phyloP scores from a whole-genome alignment of 345 rosid species.

The Turnera subulata region DNA sequence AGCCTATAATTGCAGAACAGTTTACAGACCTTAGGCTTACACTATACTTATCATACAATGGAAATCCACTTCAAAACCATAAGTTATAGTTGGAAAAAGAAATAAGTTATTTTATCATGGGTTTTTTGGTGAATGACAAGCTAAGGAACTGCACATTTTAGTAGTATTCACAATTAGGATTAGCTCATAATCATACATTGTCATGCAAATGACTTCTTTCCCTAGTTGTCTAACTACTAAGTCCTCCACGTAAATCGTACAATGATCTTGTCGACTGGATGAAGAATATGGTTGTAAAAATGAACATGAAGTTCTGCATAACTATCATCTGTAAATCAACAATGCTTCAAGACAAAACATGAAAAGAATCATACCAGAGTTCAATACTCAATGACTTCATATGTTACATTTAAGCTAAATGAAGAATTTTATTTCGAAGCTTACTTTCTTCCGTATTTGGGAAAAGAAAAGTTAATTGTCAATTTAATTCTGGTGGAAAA shows the following conservation, averaged over 20 bases:
- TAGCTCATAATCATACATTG: neutral
- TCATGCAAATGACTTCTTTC: too few relatives aligned
- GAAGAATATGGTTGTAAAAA: neutral
- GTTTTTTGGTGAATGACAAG: neutral
- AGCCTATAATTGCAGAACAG: neutral
- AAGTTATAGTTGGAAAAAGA: neutral
- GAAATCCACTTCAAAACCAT: conserved; percentile 3
- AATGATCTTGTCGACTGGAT: neutral
- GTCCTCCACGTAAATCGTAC: conserved; percentile 6
- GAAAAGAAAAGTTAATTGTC: neutral
- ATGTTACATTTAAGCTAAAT: conserved; percentile 1
- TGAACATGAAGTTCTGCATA: neutral
- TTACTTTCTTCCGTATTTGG: neutral
- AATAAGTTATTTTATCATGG: neutral
- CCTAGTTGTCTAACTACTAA: neutral
- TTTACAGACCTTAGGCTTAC: neutral
- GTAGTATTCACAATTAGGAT: neutral
- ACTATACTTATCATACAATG: conserved; percentile 1
- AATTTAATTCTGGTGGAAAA: conserved; percentile 1
- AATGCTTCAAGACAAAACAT: neutral
- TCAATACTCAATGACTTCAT: neutral
- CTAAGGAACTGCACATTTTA: neutral
- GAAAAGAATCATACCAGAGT: neutral
- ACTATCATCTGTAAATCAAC: conserved; percentile 6
- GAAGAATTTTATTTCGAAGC: neutral